These are phyloP conservation scores for Agrocybe pediades DNA, from an alignment of 768 basidiomycete genomes.

Conservation along the genomic window DNA sequence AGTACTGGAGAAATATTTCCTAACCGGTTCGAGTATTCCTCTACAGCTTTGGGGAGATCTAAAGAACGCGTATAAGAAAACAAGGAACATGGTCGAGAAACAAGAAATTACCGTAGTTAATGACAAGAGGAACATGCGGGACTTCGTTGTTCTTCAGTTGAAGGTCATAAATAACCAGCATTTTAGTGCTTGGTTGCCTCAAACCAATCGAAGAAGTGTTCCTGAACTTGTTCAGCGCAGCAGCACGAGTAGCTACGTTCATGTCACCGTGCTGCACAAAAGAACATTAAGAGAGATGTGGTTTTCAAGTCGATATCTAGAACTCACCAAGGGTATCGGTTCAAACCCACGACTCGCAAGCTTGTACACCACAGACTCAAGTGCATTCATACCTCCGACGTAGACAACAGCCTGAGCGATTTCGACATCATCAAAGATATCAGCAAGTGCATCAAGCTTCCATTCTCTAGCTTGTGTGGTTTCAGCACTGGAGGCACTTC, in stretches of 20 bases:
- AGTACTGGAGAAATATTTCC: slow-evolving; percentile 14
- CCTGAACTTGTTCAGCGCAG: slow-evolving; percentile 85
- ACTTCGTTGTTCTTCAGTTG: slow-evolving; percentile 90
- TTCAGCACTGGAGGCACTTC: slow-evolving; percentile 78
- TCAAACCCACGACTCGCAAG: slow-evolving; percentile 84
- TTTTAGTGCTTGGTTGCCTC: slow-evolving; percentile 68
- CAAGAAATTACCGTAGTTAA: slow-evolving; percentile 78
- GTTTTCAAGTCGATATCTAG: slow-evolving; percentile 4
- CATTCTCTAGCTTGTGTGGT: slow-evolving; percentile 88
- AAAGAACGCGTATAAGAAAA: slow-evolving; percentile 11
- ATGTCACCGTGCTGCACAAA: slow-evolving; percentile 83
- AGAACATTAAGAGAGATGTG: slow-evolving; percentile 13
- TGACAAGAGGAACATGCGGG: slow-evolving; percentile 86
- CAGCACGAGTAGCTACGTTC: slow-evolving; percentile 79
- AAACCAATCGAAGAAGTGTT: slow-evolving; percentile 55
- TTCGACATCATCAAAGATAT: slow-evolving; percentile 88
- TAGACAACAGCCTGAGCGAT: slow-evolving; percentile 82
- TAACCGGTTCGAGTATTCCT: slow-evolving; percentile 95
- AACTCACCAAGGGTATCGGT: slow-evolving; percentile 81
- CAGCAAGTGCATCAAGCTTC: slow-evolving; percentile 91
- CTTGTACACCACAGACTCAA: slow-evolving; percentile 91
- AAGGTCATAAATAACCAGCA: slow-evolving; percentile 92
- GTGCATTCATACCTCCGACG: slow-evolving; percentile 83
- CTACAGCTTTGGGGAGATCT: slow-evolving; percentile 94
- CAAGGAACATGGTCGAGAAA: background rate